A percentile compares a stretch with the other conserved stretches of the same genome.
Evolutionary conservation across 2,329 filamentous ascomycete genomes (phyloP).

Genomic region (Fulvia fulva): DNA sequence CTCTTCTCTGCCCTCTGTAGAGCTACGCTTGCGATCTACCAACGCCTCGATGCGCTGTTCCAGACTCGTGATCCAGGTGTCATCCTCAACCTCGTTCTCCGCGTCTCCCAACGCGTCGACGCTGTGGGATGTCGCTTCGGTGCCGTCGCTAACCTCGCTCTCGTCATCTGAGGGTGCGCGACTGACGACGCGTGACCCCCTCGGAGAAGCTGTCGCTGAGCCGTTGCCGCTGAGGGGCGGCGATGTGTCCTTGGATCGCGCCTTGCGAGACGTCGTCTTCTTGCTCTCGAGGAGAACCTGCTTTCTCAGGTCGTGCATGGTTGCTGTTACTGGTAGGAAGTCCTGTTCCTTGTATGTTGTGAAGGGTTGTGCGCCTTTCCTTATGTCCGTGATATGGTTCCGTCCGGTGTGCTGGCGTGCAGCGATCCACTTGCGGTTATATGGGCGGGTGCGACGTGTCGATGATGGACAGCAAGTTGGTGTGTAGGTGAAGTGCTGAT

Average conservation of each 20-base stretch:
- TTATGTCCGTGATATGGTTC: neutral
- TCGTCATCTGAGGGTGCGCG: conserved; percentile 62
- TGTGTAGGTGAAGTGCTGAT: conserved; percentile 3
- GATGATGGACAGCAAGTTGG: conserved; percentile 4
- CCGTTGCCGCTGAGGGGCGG: conserved; percentile 56
- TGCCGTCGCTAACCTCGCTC: conserved; percentile 56
- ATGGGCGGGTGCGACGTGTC: conserved; percentile 20
- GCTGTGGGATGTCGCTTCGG: conserved; percentile 59
- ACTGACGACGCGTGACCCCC: conserved; percentile 57
- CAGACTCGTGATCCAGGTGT: conserved; percentile 60
- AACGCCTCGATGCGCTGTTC: conserved; percentile 67
- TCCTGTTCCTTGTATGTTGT: neutral
- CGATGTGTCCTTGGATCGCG: conserved; percentile 54
- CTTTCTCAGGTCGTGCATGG: conserved; percentile 47
- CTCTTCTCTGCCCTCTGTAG: conserved; percentile 64
- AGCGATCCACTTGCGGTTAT: conserved; percentile 10
- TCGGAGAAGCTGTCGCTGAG: conserved; percentile 56
- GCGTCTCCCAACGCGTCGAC: conserved; percentile 61
- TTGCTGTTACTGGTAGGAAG: neutral
- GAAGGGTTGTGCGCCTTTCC: neutral
- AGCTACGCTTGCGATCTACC: conserved; percentile 73
- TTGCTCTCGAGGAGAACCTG: conserved; percentile 68
- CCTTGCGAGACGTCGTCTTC: conserved; percentile 69
- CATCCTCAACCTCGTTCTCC: conserved; percentile 46
- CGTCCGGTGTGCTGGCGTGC: conserved; percentile 5